phyloP scores from a whole-genome alignment of 495 filamentous ascomycete species.

The Friedmanniomyces simplex region DNA sequence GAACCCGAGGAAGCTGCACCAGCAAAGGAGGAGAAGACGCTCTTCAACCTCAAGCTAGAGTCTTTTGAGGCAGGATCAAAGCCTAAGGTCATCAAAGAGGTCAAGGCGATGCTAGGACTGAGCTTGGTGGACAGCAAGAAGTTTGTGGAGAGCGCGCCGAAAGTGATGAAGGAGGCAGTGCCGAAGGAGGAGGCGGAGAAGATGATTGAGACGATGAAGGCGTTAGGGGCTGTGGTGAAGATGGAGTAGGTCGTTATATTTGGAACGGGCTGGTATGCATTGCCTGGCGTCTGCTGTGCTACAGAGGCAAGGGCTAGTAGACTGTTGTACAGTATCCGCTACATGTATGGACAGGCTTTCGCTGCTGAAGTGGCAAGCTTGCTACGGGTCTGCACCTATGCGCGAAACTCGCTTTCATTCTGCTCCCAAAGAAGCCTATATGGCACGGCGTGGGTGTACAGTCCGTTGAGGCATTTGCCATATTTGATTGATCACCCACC shows the following conservation, averaged over 20 bases:
- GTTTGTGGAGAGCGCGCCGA: constrained; percentile 95
- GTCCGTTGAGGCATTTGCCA: too few relatives aligned
- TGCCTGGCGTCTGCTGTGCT: neutral
- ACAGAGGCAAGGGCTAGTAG: neutral
- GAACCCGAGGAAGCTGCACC: constrained; percentile 81
- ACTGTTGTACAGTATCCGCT: neutral
- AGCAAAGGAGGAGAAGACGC: constrained; percentile 82
- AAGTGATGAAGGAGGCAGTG: constrained; percentile 96
- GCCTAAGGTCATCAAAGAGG: constrained; percentile 99
- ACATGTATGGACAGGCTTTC: too few relatives aligned
- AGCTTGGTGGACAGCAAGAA: constrained; percentile 99
- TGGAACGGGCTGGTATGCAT: neutral
- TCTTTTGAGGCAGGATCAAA: constrained; percentile 80
- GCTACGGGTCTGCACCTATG: neutral
- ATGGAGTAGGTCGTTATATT: constrained; percentile 62
- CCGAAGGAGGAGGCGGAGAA: constrained; percentile 98
- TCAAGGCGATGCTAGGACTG: constrained; percentile 89
- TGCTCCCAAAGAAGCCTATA: too few relatives aligned
- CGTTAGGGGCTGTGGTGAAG: constrained; percentile 69
- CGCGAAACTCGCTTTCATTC: too few relatives aligned
- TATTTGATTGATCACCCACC: too few relatives aligned
- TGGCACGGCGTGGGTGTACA: too few relatives aligned
- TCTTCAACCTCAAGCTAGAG: constrained; percentile 89
- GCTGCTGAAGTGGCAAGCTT: too few relatives aligned
- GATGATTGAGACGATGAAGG: constrained; percentile 90